Evolutionary conservation across 2,329 filamentous ascomycete genomes (phyloP).

Genomic region (Lachnellula cervina): DNA sequence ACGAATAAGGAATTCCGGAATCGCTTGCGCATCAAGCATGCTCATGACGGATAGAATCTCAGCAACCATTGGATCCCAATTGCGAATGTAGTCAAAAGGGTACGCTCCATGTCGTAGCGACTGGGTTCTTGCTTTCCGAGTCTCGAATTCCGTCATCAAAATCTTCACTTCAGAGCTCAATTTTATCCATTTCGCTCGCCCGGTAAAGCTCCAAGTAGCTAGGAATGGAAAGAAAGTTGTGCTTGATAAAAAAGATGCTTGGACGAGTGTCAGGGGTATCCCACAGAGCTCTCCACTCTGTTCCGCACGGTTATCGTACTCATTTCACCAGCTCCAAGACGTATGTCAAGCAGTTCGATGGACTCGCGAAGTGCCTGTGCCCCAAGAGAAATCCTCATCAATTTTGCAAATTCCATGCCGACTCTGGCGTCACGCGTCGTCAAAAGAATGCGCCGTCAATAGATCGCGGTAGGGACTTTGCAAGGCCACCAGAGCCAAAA

Average conservation of each 20-base stretch:
- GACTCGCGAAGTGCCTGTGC: conserved; percentile 2
- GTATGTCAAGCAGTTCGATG: conserved; percentile 1
- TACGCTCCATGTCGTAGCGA: conserved; percentile 9
- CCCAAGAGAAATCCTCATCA: background rate
- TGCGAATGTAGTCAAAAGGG: conserved; percentile 12
- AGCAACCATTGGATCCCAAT: conserved; percentile 10
- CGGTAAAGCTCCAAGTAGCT: conserved; percentile 6
- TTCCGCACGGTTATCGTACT: background rate
- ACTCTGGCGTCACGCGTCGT: background rate
- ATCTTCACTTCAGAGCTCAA: conserved; percentile 3
- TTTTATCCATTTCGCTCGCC: conserved; percentile 1
- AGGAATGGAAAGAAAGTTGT: conserved; percentile 1
- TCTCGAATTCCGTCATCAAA: conserved; percentile 1
- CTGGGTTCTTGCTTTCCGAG: conserved; percentile 2
- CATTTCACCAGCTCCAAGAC: conserved; percentile 10
- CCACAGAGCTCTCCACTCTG: conserved; percentile 3
- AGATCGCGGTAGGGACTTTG: conserved; percentile 7
- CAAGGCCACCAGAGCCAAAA: conserved; percentile 13
- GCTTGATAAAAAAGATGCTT: conserved; percentile 11
- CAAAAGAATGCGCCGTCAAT: conserved; percentile 2
- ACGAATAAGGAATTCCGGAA: conserved; percentile 14
- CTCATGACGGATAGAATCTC: conserved; percentile 18
- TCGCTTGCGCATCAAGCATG: conserved; percentile 17
- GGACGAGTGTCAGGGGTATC: conserved; percentile 14
- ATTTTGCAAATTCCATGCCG: conserved; percentile 4